Conservation (phyloP, 2,329 filamentous ascomycete genomes). For the Xylariaceae sp. region DNA sequence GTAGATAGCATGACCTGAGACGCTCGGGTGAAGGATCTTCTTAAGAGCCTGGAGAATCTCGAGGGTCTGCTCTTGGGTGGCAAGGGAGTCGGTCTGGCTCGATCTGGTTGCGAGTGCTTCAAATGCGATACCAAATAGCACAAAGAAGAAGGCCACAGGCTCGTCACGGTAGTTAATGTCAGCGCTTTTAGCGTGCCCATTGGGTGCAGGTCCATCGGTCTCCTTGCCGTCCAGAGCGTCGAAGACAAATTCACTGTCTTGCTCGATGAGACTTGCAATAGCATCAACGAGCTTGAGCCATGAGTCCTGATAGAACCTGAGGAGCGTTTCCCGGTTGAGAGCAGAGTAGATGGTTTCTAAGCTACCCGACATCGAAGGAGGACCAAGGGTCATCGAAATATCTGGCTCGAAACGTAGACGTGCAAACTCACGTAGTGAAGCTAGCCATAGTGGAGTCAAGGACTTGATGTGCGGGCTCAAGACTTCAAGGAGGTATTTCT, state of each 20-base stretch:
- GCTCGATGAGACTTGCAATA: constrained; percentile 93
- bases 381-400: constrained; percentile 84
- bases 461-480: constrained; percentile 85
- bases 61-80: constrained; percentile 71
- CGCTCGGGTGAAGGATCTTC: constrained; percentile 89
- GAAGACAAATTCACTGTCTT: constrained; percentile 96
- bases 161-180: constrained; percentile 98
- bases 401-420: constrained; percentile 92
- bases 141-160: constrained; percentile 97
- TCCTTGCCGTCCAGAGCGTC: constrained; percentile 89
- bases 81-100: constrained; percentile 58
- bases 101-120: constrained; percentile 86
- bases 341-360: constrained; percentile 93
- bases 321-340: constrained; percentile 84
- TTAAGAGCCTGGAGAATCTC: constrained; percentile 87
- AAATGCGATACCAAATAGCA: constrained; percentile 92
- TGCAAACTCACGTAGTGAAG: constrained; percentile 89
- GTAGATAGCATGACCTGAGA: constrained; percentile 95
- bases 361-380: constrained; percentile 74
- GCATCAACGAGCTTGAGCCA: constrained; percentile 97
- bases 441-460: constrained; percentile 88
- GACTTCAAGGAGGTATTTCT: constrained; percentile 82
- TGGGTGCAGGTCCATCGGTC: constrained; percentile 42
- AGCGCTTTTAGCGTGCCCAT: constrained; percentile 54
- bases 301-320: constrained; percentile 94